Conservation (phyloP, 345 rosid species). For the Punica granatum region DNA sequence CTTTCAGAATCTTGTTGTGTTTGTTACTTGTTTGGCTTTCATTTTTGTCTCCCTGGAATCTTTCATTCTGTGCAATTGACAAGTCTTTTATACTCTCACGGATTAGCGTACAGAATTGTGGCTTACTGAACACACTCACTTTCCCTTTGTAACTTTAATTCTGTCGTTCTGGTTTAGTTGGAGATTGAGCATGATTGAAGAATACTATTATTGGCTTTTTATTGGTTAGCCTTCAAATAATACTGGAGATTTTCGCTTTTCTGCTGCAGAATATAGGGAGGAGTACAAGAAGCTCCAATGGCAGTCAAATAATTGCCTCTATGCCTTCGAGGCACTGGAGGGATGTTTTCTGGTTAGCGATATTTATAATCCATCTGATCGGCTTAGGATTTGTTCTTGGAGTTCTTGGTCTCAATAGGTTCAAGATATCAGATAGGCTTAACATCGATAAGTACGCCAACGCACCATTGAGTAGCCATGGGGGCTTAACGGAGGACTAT, state of each 20-base stretch:
- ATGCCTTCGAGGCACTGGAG: slow-evolving; percentile 68
- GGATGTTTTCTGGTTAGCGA: slow-evolving; percentile 81
- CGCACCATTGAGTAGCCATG: slow-evolving; percentile 28
- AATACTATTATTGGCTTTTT: not conserved
- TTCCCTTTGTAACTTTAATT: too few relatives aligned
- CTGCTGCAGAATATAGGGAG: slow-evolving; percentile 48
- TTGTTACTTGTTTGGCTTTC: too few relatives aligned
- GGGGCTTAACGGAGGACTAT: slow-evolving; percentile 66
- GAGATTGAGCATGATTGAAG: not conserved
- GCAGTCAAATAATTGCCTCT: slow-evolving; percentile 32
- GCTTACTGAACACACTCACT: not conserved
- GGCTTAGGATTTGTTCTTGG: slow-evolving; percentile 53
- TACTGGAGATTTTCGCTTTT: not conserved
- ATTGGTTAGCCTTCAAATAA: not conserved
- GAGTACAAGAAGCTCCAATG: slow-evolving; percentile 46
- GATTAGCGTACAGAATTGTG: not conserved
- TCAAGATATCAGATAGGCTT: slow-evolving; percentile 62
- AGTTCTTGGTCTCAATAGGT: slow-evolving; percentile 68
- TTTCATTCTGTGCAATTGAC: too few relatives aligned
- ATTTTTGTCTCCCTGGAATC: too few relatives aligned
- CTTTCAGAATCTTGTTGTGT: not conserved
- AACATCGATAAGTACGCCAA: slow-evolving; percentile 56
- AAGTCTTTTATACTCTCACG: not conserved
- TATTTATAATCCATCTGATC: slow-evolving; percentile 63
- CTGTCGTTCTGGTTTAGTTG: too few relatives aligned